These are phyloP conservation scores for Lodderomyces orthopsilosis DNA, from an alignment of 1,139 yeast genomes.

Conservation along the genomic window DNA sequence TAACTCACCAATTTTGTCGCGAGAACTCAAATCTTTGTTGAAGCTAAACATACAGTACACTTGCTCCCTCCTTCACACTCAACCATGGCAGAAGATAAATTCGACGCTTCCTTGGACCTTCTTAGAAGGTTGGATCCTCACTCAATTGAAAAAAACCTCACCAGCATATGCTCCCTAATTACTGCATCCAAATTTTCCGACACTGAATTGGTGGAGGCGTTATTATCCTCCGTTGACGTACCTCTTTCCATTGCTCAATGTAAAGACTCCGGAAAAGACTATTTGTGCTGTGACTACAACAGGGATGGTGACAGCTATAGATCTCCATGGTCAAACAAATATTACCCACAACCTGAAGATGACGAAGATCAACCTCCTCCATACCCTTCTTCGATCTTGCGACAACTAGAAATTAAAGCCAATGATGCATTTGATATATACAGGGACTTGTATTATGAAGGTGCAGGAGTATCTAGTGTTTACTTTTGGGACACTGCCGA, in stretches of 20 bases:
- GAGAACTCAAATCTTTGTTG: too few species aligned
- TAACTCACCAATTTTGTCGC: background rate
- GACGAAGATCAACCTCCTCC: conserved; percentile 62
- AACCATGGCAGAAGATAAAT: conserved; percentile 41
- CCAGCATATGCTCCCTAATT: conserved; percentile 66
- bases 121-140: conserved; percentile 85
- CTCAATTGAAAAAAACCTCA: conserved; percentile 58
- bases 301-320: conserved; percentile 91
- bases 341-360: conserved; percentile 55
- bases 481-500: conserved; percentile 84
- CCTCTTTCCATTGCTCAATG: conserved; percentile 68
- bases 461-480: conserved; percentile 82
- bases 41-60: background rate
- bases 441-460: conserved; percentile 91
- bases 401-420: conserved; percentile 76
- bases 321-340: conserved; percentile 87
- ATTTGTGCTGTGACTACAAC: conserved; percentile 87
- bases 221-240: conserved; percentile 82
- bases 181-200: conserved; percentile 17
- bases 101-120: conserved; percentile 85
- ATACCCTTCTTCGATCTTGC: conserved; percentile 62
- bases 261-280: conserved; percentile 59
- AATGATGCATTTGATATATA: conserved; percentile 92
- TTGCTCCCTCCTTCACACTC: background rate
- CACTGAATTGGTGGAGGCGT: conserved; percentile 72